These are phyloP conservation scores for Backusella circina DNA, from an alignment of 192 early-diverging fungal species.

Conservation along the genomic window DNA sequence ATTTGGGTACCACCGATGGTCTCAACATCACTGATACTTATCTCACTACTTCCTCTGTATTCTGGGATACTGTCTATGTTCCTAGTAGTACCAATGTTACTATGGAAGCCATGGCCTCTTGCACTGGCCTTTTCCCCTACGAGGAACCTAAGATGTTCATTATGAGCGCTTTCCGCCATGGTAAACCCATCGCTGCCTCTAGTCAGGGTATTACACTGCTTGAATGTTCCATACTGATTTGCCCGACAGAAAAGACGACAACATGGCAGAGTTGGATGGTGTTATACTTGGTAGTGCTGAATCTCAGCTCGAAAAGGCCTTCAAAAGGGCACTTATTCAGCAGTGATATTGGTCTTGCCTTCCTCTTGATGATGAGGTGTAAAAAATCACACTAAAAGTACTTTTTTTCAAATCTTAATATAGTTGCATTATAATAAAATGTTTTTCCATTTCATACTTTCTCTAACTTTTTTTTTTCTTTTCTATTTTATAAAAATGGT, in stretches of 20 bases:
- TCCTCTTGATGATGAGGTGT: slow-evolving; percentile 6
- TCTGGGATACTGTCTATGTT: slow-evolving; percentile 27
- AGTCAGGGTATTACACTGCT: slow-evolving; percentile 8
- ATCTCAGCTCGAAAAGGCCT: neutral
- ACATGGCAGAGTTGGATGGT: neutral
- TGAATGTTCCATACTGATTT: slow-evolving; percentile 2
- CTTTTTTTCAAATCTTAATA: neutral
- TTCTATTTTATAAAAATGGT: neutral
- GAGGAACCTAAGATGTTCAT: slow-evolving; percentile 20
- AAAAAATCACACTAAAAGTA: neutral
- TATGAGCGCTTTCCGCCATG: slow-evolving; percentile 15
- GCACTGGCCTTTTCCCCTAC: slow-evolving; percentile 6
- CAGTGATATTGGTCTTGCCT: slow-evolving; percentile 19
- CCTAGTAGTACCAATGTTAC: slow-evolving; percentile 10
- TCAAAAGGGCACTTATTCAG: slow-evolving; percentile 10
- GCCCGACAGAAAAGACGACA: neutral
- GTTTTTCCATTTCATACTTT: neutral
- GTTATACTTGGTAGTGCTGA: neutral
- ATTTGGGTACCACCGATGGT: neutral
- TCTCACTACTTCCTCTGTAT: slow-evolving; percentile 13
- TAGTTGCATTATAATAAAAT: neutral
- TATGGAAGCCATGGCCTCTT: neutral
- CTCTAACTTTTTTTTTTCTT: neutral
- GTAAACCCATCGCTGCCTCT: slow-evolving; percentile 19
- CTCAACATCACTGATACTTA: slow-evolving; percentile 14